Evolutionary conservation across 768 basidiomycete species (phyloP).

Genomic region (Lentinula aciculospora): DNA sequence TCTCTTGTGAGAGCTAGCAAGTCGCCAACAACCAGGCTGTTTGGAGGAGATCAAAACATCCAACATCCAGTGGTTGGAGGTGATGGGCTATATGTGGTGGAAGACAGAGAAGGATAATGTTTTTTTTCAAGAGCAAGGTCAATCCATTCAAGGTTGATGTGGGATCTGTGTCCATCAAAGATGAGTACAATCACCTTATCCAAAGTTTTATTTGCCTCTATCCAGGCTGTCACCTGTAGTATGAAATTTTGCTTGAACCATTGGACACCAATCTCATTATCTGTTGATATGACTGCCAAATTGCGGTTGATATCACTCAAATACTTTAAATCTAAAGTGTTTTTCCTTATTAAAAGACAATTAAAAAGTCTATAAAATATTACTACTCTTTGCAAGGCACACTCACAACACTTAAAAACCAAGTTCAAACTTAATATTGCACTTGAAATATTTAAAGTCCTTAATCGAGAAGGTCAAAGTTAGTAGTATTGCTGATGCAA

Average conservation of each 20-base stretch:
- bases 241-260: neutral
- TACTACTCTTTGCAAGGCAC: no score
- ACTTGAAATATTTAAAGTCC: no score
- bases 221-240: constrained; percentile 23
- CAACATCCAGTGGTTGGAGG: constrained; percentile 38
- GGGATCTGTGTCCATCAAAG: constrained; percentile 39
- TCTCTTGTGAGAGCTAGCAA: no score
- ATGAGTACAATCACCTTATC: constrained; percentile 30
- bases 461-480: no score
- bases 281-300: no score
- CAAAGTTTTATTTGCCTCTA: constrained; percentile 15
- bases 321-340: no score
- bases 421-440: no score
- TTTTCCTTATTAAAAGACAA: no score
- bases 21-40: constrained; percentile 22
- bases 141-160: constrained; percentile 20
- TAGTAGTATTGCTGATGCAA: no score
- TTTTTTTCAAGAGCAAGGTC: constrained; percentile 20
- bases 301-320: no score
- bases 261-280: constrained; percentile 27
- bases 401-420: no score
- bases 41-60: constrained; percentile 27
- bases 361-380: no score
- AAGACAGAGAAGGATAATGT: constrained; percentile 25
- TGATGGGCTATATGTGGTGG: constrained; percentile 36